phyloP scores from a whole-genome alignment of 2,329 filamentous ascomycete genomes.

The Metarhizium rileyi region DNA sequence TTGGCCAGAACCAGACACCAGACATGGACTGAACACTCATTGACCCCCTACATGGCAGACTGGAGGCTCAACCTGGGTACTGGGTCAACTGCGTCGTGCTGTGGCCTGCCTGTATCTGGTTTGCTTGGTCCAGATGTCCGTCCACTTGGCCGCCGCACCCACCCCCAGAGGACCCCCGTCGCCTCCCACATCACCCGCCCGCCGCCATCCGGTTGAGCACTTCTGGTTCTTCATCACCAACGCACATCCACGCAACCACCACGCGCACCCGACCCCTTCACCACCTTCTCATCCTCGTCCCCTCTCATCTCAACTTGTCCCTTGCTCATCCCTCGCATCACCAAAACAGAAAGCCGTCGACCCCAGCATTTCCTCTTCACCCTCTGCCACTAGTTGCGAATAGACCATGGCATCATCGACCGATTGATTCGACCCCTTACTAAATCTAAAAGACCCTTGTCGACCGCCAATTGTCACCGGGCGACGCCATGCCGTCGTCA shows the following conservation, averaged over 20 bases:
- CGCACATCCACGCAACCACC: background rate
- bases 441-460: background rate
- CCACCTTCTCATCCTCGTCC: background rate
- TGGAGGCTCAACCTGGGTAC: too few species aligned
- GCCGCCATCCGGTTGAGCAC: too few species aligned
- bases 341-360: background rate
- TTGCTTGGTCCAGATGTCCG: too few species aligned
- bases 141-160: too few species aligned
- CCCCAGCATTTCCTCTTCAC: background rate
- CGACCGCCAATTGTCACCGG: background rate
- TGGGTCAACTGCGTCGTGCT: too few species aligned
- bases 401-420: slow-evolving; percentile 30
- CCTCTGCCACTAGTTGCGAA: slow-evolving; percentile 7
- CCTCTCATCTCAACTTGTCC: background rate
- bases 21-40: too few species aligned
- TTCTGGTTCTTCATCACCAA: background rate
- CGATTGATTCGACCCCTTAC: slow-evolving; percentile 16
- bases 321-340: background rate
- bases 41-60: too few species aligned
- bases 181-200: too few species aligned
- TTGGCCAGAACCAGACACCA: too few species aligned
- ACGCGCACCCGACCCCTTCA: background rate
- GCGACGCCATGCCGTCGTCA: slow-evolving; percentile 38
- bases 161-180: too few species aligned
- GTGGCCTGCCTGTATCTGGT: too few species aligned